Evolutionary conservation across 1,139 yeast species (phyloP), one percentile per base, ranked within the genome.

Genomic region (Geotrichum siamense): DNA sequence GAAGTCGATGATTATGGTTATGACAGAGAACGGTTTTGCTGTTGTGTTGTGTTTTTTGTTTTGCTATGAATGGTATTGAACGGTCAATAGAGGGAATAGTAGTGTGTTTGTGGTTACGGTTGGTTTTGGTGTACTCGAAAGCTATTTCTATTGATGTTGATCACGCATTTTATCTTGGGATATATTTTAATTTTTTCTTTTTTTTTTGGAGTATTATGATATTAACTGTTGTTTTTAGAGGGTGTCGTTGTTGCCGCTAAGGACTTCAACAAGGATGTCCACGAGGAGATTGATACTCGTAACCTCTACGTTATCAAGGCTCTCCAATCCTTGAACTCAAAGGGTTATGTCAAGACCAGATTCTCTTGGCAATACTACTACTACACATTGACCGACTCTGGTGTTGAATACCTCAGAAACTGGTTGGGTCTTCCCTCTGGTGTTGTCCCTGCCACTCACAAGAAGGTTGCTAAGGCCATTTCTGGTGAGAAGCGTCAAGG

Each of bases 281-380:
- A 93, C 76, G 97, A 89, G 65, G 97, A 86, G 69, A 85, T 91
- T 69, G 94, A 83, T 76, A 83, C 95, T 79, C 89, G 78, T 78
- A 87, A 89, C 94, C 82, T 89, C 73, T 89, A 71, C 70, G 99
- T 91, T 72, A 87, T 91, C 80, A 91, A 91, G 84, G 97, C 98
- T 69, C 82, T 91, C 74, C 99, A 91, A 79, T 89, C 97, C 57
- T 84, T 91, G 74, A 87, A 95, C 70, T 91, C 98, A 61, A 87
- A 82, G 77, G 99, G 99, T 72, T 91, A 68, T 81, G 97, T 91
- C 75, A 87, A 89, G 85, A 91, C 99, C 66, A 97, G 89, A 76
- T 91, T 91, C 83, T 91, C 98, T 67, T 91, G 99, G 99, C 96
- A 89, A 83, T 86, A 86, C 82, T 93, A 91, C 79, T 93, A 91